Percentiles rank a stretch among this genome's conserved stretches.
Evolutionary conservation across 345 rosid genomes (phyloP).

Genomic region (Gossypium stocksii): DNA sequence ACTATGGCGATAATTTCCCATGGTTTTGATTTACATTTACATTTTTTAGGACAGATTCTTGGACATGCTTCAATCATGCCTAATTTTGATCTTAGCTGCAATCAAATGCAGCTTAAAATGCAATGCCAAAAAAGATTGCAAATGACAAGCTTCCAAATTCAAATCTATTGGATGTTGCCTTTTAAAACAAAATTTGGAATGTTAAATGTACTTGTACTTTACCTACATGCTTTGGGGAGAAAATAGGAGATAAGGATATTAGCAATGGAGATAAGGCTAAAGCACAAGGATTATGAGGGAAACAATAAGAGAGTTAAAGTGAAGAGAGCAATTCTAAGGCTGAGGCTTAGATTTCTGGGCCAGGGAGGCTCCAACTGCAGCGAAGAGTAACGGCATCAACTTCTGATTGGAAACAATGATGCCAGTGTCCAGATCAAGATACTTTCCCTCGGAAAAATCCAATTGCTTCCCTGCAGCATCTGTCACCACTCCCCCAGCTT

Average conservation of each 20-base stretch:
- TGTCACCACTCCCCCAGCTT: conserved; percentile 74
- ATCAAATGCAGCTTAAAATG: too few species aligned
- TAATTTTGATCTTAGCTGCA: too few species aligned
- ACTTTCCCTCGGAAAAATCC: conserved; percentile 78
- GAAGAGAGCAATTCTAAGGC: conserved; percentile 34
- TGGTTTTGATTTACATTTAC: too few species aligned
- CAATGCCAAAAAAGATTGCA: too few species aligned
- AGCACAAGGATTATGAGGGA: neutral
- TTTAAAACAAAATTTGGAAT: too few species aligned
- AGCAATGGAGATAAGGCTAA: too few species aligned
- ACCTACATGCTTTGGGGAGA: neutral
- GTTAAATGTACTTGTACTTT: too few species aligned
- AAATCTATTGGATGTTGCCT: too few species aligned
- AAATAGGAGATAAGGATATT: neutral
- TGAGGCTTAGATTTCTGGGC: conserved; percentile 46
- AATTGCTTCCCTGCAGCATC: conserved; percentile 77
- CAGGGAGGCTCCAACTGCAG: conserved; percentile 71
- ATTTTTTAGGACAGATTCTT: too few species aligned
- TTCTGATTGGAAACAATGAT: conserved; percentile 74
- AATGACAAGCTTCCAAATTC: too few species aligned
- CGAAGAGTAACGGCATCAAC: conserved; percentile 71
- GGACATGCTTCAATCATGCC: too few species aligned
- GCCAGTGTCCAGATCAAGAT: conserved; percentile 66
- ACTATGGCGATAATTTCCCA: too few species aligned
- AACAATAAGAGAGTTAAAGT: neutral